A percentile compares a stretch with the other conserved stretches of the same genome.
phyloP scores from a whole-genome alignment of 73 alveolate species.

The Paramecium sexaurelia region DNA sequence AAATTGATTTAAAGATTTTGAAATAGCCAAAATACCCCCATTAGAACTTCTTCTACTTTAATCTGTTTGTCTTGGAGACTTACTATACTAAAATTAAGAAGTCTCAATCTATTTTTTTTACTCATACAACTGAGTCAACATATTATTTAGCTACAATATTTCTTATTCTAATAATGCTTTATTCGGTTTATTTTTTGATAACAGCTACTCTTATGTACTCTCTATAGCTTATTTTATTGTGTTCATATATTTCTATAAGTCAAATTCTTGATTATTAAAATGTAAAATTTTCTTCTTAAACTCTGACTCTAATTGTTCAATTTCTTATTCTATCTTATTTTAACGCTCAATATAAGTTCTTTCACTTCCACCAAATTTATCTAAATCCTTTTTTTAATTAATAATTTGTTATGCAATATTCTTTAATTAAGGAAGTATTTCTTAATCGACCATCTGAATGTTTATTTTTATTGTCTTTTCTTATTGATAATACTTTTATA shows the following conservation, averaged over 20 bases:
- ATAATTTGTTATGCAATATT: background rate
- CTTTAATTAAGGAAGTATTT: slow-evolving; percentile 34
- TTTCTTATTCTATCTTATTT: slow-evolving; percentile 16
- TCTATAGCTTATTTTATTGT: background rate
- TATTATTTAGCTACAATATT: slow-evolving; percentile 18
- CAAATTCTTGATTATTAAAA: background rate
- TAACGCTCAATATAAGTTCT: background rate
- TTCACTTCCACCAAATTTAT: background rate
- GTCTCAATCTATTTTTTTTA: background rate
- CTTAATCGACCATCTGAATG: slow-evolving; percentile 5
- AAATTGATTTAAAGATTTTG: slow-evolving; percentile 51
- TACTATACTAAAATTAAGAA: background rate
- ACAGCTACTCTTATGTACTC: background rate
- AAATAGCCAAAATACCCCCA: slow-evolving; percentile 34
- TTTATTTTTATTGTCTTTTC: background rate
- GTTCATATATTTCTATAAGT: background rate
- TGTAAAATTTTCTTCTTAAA: slow-evolving; percentile 1
- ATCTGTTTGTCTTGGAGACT: background rate
- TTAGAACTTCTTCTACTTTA: background rate
- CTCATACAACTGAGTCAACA: slow-evolving; percentile 8
- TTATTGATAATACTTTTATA: background rate
- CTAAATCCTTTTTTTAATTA: background rate
- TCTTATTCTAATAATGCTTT: slow-evolving; percentile 50
- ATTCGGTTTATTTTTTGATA: slow-evolving; percentile 18
- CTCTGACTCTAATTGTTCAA: background rate